A percentile compares a stretch with the other conserved stretches of the same genome.
These are phyloP conservation scores for Quercus agrifolia DNA, from an alignment of 306 rosid species.

Conservation along the genomic window DNA sequence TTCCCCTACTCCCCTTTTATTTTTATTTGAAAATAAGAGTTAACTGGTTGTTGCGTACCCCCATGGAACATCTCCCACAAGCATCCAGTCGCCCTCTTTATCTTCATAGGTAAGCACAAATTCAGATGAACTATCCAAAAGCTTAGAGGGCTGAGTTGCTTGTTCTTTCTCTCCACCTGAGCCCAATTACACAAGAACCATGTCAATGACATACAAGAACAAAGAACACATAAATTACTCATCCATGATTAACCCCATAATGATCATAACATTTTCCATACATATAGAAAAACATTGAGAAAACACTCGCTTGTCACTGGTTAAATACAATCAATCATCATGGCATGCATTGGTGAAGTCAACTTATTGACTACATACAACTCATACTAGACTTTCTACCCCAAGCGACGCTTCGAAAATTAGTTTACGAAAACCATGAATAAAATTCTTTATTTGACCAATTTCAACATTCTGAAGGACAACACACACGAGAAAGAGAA, in stretches of 20 bases:
- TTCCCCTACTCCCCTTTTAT: not conserved
- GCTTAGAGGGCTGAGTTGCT: conserved; percentile 41
- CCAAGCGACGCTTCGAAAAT: not conserved
- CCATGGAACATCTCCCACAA: conserved; percentile 83
- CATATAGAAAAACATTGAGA: too few relatives aligned
- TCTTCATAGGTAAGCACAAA: conserved; percentile 77
- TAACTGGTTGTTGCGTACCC: conserved; percentile 31
- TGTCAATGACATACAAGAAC: not conserved
- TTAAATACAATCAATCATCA: too few relatives aligned
- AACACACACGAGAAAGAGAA: not conserved
- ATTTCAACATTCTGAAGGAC: not conserved
- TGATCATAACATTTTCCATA: not conserved
- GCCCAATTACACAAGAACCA: not conserved
- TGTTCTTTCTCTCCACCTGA: conserved; percentile 38
- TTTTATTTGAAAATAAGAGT: not conserved
- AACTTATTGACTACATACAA: not conserved
- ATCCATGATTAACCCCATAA: not conserved
- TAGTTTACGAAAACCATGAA: not conserved
- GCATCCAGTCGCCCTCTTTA: conserved; percentile 75
- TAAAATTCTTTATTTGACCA: not conserved
- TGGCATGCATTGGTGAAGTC: not conserved
- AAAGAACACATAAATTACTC: not conserved
- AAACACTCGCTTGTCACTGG: too few relatives aligned
- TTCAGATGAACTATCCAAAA: conserved; percentile 62
- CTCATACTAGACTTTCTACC: not conserved